Percentiles rank a stretch among this genome's conserved stretches.
These are phyloP conservation scores for Sicyos edulis DNA, from an alignment of 306 rosid genomes.

Conservation along the genomic window DNA sequence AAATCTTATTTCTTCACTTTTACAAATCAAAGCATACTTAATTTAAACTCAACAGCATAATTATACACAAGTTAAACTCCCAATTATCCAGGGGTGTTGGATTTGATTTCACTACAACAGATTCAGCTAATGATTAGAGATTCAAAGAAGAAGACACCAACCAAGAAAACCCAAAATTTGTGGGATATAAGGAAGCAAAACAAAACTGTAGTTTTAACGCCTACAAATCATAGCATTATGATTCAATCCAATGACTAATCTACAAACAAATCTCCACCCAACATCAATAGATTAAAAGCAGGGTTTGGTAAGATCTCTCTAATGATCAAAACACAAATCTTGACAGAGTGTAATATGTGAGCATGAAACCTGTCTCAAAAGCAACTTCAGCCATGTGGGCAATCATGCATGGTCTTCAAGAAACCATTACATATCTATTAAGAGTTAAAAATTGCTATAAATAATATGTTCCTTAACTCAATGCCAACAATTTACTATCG, in stretches of 20 bases:
- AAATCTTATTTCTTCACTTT: not conserved
- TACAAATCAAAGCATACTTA: not conserved
- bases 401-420: not conserved
- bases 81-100: conserved; percentile 12
- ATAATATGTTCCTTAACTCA: no score
- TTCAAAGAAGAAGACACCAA: conserved; percentile 6
- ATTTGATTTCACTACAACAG: conserved; percentile 14
- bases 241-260: conserved; percentile 7
- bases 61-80: not conserved
- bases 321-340: conserved; percentile 4
- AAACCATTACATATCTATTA: no score
- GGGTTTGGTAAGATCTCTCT: conserved; percentile 5
- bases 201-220: conserved; percentile 1
- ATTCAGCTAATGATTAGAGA: conserved; percentile 9
- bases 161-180: not conserved
- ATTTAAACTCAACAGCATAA: conserved; percentile 4
- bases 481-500: no score
- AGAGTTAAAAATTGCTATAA: no score
- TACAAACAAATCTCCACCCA: conserved; percentile 3
- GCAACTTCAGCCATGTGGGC: not conserved
- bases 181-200: conserved; percentile 21
- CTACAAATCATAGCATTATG: conserved; percentile 11
- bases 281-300: conserved; percentile 2
- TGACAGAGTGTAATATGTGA: not conserved
- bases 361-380: not conserved